Evolutionary conservation across 768 basidiomycete species (phyloP).

Genomic region (Tremella fuciformis): DNA sequence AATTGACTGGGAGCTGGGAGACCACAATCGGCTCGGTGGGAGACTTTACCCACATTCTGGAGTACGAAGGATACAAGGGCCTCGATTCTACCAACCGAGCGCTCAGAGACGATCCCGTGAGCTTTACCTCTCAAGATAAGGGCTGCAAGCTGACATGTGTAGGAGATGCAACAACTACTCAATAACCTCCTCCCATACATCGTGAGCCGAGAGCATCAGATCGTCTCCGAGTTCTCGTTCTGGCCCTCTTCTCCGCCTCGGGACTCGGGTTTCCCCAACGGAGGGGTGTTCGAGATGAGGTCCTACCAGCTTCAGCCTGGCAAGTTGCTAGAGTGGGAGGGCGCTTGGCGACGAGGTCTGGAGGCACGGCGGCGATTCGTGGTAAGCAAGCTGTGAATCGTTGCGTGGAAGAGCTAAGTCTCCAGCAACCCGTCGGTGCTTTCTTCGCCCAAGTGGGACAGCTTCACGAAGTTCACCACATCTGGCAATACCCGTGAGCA

Average conservation of each 20-base stretch:
- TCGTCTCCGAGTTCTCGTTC: slow-evolving; percentile 84
- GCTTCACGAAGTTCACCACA: slow-evolving; percentile 73
- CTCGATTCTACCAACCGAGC: slow-evolving; percentile 72
- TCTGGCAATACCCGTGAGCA: slow-evolving; percentile 95
- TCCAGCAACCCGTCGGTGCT: slow-evolving; percentile 49
- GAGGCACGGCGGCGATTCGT: slow-evolving; percentile 87
- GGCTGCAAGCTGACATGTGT: slow-evolving; percentile 1
- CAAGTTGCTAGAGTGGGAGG: slow-evolving; percentile 90
- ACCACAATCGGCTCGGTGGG: slow-evolving; percentile 80
- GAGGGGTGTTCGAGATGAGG: slow-evolving; percentile 87
- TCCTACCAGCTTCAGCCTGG: slow-evolving; percentile 81
- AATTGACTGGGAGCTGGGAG: slow-evolving; percentile 93
- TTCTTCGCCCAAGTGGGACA: slow-evolving; percentile 53
- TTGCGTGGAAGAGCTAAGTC: slow-evolving; percentile 5
- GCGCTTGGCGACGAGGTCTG: slow-evolving; percentile 87
- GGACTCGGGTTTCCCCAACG: slow-evolving; percentile 60
- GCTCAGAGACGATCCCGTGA: slow-evolving; percentile 66
- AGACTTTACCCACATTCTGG: slow-evolving; percentile 64
- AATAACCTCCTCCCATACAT: slow-evolving; percentile 66
- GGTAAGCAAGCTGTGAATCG: slow-evolving; percentile 55
- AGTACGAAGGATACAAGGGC: slow-evolving; percentile 90
- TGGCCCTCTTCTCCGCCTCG: slow-evolving; percentile 86
- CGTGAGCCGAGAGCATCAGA: slow-evolving; percentile 67
- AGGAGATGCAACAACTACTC: slow-evolving; percentile 35
- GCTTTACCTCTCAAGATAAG: slow-evolving; percentile 26